Evolutionary conservation across 1,284 basidiomycete genomes (phyloP), one percentile per base, ranked within the genome.

Genomic region (Ceratobasidium sp.): DNA sequence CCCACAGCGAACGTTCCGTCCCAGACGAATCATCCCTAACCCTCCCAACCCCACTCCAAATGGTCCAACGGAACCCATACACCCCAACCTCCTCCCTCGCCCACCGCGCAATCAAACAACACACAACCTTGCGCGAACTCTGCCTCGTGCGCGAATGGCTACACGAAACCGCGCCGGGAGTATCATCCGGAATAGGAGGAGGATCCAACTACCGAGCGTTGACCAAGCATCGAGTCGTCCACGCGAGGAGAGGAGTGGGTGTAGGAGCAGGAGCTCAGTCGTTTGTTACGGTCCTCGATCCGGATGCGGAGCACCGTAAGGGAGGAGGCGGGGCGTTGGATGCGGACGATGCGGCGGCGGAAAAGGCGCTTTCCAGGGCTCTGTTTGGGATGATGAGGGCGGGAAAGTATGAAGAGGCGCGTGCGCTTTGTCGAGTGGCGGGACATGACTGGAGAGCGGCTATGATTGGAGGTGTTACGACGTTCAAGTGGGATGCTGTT

Each of bases 361-460:
- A 40, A 48, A 33, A 48, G 61, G 68, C 78, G 44, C 38, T 81
- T 7, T 59, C 44, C 74, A 50, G 68, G 42, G 66, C 52, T 9
- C 42, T 68, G 28, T 75, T 59, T 61, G 33, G 23, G 13, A 40
- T 3, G n/a, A 20, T 54, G 50, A 94, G 93, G 90, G 94, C 84
- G 89, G 91, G 48, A 93, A 93, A 80, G 87, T 96, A 9, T 90
- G 96, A 46, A 91, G 93, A 3, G 97, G 97, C 20, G 88, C 92
- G 80, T 84, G 98, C 23, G 93, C 93, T 40, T 91, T 97, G 95
- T 83, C 87, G 92, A 80, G 92, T 91, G 81, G 93, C 94, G 0
- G 92, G 96, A 79, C 94, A 97, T 81, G 93, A 95, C 3, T 99
- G 97, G 97, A 89, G 96, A 42, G 95, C 95, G 0, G 95, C 95